Conservation (phyloP, 306 rosid species). For the Pyrus pyrifolia region DNA sequence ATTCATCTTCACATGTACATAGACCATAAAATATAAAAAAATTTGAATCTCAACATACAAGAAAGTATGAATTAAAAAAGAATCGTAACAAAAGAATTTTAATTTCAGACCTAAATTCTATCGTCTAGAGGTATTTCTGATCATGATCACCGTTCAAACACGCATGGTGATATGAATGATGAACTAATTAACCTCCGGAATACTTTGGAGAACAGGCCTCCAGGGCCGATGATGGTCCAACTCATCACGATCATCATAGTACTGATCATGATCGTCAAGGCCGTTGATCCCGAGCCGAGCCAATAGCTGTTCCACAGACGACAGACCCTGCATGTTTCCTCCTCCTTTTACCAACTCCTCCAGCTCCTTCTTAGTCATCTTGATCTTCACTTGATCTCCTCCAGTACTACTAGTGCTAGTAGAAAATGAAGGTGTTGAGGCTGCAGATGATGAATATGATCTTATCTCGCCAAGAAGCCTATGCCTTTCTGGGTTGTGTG, state of each 20-base stretch:
- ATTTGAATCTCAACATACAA: not conserved
- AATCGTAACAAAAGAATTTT: too few species aligned
- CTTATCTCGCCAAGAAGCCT: conserved; percentile 20
- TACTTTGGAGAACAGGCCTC: conserved; percentile 59
- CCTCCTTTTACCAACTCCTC: conserved; percentile 26
- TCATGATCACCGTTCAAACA: not conserved
- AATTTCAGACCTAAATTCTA: not conserved
- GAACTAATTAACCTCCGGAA: conserved; percentile 39
- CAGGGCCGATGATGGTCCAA: conserved; percentile 38
- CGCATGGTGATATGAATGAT: not conserved
- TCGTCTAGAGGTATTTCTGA: not conserved
- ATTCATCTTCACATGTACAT: not conserved
- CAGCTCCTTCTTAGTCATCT: conserved; percentile 59
- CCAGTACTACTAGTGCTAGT: not conserved
- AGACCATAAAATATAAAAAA: not conserved
- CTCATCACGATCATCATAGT: not conserved
- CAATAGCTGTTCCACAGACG: conserved; percentile 43
- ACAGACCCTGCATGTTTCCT: conserved; percentile 15
- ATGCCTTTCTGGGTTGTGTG: conserved; percentile 17
- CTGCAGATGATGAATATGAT: not conserved
- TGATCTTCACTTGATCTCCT: conserved; percentile 44
- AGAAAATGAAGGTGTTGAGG: not conserved
- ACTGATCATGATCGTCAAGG: conserved; percentile 12
- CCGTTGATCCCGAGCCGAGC: conserved; percentile 20
- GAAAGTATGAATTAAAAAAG: not conserved